These are phyloP conservation scores for Microsporum canis DNA, from an alignment of 2,329 filamentous ascomycete species.

Conservation along the genomic window DNA sequence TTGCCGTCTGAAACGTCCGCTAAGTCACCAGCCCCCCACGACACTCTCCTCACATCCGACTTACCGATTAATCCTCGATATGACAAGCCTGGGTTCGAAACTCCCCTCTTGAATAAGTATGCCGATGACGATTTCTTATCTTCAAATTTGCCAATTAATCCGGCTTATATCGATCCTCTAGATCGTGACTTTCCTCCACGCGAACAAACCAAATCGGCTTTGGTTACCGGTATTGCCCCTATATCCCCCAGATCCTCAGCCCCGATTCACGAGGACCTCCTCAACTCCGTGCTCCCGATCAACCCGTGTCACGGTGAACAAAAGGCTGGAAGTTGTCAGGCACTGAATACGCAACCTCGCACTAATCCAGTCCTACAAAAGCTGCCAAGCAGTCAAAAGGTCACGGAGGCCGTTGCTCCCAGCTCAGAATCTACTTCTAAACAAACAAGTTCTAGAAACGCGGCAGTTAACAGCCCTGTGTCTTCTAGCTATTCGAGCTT, in stretches of 20 bases:
- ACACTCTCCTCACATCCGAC: not conserved
- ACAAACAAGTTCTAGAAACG: not conserved
- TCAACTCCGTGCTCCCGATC: conserved; percentile 25
- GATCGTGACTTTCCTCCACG: not conserved
- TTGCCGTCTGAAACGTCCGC: not conserved
- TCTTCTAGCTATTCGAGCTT: conserved; percentile 14
- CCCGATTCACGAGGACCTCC: conserved; percentile 14
- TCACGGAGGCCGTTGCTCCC: not conserved
- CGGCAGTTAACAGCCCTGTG: not conserved
- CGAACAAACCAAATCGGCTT: not conserved
- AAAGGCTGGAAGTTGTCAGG: not conserved
- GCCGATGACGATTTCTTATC: conserved; percentile 2
- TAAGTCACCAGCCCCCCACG: not conserved
- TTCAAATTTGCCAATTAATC: conserved; percentile 9
- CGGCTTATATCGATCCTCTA: not conserved
- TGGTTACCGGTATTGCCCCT: not conserved
- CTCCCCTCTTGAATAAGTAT: not conserved
- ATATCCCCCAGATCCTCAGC: not conserved
- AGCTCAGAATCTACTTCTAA: not conserved
- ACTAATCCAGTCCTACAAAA: conserved; percentile 22
- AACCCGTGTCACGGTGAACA: conserved; percentile 17
- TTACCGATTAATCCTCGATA: not conserved
- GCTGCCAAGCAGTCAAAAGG: conserved; percentile 22
- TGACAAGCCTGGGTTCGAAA: not conserved
- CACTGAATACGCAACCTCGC: not conserved